Conservation (phyloP, 305 asterid species). For the Plantago lanceolata region DNA sequence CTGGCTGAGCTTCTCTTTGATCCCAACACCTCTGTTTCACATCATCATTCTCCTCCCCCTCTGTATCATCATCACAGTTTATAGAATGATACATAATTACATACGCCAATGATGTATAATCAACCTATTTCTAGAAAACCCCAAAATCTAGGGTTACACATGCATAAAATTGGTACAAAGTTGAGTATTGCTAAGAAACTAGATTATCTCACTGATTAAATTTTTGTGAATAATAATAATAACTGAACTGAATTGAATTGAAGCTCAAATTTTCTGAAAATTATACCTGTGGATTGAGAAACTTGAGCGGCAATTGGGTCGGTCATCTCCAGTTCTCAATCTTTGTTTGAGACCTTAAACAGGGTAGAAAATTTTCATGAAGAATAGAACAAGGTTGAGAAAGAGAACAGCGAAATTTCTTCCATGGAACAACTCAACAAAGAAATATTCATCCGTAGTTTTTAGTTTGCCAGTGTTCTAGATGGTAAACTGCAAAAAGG, state of each 20-base stretch:
- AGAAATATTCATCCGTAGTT: too few relatives aligned
- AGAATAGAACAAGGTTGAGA: background rate
- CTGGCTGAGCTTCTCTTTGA: constrained; percentile 82
- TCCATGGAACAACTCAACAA: too few relatives aligned
- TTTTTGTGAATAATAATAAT: too few relatives aligned
- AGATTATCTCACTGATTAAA: too few relatives aligned
- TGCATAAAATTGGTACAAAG: background rate
- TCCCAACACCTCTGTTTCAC: constrained; percentile 68
- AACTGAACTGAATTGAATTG: too few relatives aligned
- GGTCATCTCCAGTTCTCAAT: background rate
- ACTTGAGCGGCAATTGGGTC: background rate
- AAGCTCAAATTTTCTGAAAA: background rate
- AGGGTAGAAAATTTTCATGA: background rate
- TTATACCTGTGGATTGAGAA: background rate
- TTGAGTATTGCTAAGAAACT: background rate
- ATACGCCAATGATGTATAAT: constrained; percentile 1
- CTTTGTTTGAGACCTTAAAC: background rate
- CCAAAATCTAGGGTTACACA: background rate
- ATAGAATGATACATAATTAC: constrained; percentile 2
- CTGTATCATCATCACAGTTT: constrained; percentile 27
- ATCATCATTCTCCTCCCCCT: constrained; percentile 25
- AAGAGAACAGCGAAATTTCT: too few relatives aligned
- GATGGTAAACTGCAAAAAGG: too few relatives aligned
- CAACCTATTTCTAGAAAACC: background rate
- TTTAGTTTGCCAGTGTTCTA: too few relatives aligned